phyloP scores from a whole-genome alignment of 2,329 filamentous ascomycete genomes.

The Monosporascus sp. region DNA sequence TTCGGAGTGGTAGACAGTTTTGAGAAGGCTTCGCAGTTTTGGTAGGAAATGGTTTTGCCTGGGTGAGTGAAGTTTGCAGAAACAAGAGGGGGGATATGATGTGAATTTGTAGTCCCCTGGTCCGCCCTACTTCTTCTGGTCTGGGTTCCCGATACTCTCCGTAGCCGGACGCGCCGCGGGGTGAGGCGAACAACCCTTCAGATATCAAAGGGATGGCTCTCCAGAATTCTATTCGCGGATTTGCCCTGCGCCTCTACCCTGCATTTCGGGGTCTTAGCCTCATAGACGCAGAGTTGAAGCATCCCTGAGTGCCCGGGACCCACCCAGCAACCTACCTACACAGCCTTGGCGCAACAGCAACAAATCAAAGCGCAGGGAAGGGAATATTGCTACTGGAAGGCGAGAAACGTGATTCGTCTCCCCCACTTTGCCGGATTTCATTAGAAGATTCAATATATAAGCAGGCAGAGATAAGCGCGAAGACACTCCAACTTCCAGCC shows the following conservation, averaged over 20 bases:
- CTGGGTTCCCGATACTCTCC: neutral
- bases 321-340: neutral
- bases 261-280: neutral
- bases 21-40: neutral
- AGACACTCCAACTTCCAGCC: no score
- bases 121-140: neutral
- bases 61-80: neutral
- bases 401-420: neutral
- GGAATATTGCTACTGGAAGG: neutral
- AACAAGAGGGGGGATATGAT: neutral
- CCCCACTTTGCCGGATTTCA: neutral
- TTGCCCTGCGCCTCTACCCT: neutral
- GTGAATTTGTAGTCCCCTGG: neutral
- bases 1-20: neutral
- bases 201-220: neutral
- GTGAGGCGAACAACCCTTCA: neutral
- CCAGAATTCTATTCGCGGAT: neutral
- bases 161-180: neutral
- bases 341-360: neutral
- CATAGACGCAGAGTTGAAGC: neutral
- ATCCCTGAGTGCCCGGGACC: neutral
- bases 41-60: neutral
- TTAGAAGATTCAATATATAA: slow-evolving; percentile 1
- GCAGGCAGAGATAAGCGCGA: neutral
- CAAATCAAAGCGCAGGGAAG: neutral